Conservation (phyloP, 139 green algal species). For the Tetradesmus obliquus region DNA sequence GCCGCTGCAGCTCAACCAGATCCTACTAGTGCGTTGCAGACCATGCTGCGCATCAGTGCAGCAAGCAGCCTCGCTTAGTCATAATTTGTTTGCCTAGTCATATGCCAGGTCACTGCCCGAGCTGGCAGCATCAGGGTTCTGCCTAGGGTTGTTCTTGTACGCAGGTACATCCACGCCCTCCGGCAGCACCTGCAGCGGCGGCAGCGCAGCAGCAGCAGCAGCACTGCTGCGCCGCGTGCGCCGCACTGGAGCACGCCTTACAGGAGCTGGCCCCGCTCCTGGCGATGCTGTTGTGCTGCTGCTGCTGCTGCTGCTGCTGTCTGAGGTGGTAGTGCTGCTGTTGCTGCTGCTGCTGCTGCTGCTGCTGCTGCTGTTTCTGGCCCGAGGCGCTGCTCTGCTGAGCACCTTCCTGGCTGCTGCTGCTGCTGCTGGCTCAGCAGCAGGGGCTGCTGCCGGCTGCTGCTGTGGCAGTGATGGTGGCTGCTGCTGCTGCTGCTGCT, state of each 20-base stretch:
- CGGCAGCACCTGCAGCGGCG: slow-evolving; percentile 43
- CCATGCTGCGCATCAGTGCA: too few species aligned
- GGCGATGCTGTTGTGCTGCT: background rate
- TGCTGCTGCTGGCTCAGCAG: background rate
- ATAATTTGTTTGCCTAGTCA: background rate
- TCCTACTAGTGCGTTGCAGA: too few species aligned
- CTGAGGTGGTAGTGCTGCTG: background rate
- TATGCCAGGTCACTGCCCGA: slow-evolving; percentile 27
- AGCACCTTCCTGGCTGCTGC: background rate
- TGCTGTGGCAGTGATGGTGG: background rate
- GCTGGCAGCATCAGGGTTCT: background rate
- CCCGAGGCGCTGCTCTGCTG: background rate
- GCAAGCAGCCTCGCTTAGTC: too few species aligned
- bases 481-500: background rate
- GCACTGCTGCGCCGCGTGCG: background rate
- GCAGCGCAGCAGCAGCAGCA: background rate
- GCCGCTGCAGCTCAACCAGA: background rate
- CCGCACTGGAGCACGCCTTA: background rate
- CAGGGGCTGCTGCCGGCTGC: background rate
- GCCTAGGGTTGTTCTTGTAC: slow-evolving; percentile 26
- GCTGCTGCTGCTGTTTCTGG: background rate
- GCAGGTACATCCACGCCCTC: background rate
- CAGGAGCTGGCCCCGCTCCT: background rate
- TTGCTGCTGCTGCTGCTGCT: background rate
- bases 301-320: slow-evolving; percentile 8